Evolutionary conservation across 2,329 filamentous ascomycete genomes (phyloP), one percentile per base, ranked within the genome.

Genomic region (Trichoderma koningiopsis): DNA sequence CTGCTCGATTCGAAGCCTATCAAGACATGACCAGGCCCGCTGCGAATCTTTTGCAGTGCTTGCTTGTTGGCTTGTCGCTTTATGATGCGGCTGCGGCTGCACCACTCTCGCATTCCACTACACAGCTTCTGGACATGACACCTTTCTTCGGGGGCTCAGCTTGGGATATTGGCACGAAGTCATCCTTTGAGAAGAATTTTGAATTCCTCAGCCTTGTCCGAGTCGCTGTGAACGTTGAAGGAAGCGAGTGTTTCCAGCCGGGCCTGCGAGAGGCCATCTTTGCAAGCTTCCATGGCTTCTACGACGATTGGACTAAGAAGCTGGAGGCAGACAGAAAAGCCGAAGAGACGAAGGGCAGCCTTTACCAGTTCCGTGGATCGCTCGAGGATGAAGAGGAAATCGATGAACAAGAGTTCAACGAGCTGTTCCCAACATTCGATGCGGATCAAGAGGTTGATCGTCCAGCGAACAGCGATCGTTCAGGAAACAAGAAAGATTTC

Each of bases 331-430:
- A 97, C 72, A 91, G 93, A 74, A 88, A 90, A 74, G 88, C 92
- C 58, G 89, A 92, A 73, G 90, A 92, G 22, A 86, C 88, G 33
- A 92, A 91, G 71, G 88, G 87, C 5, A 94, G 92, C 71, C 80
- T 97, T 49, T 99, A 97, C 79, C 90, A 89, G 24, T 97, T 96
- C 81, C 88, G 89, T 72, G 95, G 94, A 37, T 90, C 89, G 49
- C 82, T 88, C 49, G 91, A 94, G 71, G 90, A 94, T 59, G 89
- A 92, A 72, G 91, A 96, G 68, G 90, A 92, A 74, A 83, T 87
- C 11, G 88, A 93, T 64, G 87, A 91, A 71, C 87, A 91, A 68
- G 92, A 96, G 72, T 90, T 97, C 72, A 86, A 90, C 24, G 87
- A 91, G 72, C 82, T 98, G 7, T 98, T 98, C 81, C 95, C 95